Conservation (phyloP, 208 protist species). For the Strigomonas culicis region DNA sequence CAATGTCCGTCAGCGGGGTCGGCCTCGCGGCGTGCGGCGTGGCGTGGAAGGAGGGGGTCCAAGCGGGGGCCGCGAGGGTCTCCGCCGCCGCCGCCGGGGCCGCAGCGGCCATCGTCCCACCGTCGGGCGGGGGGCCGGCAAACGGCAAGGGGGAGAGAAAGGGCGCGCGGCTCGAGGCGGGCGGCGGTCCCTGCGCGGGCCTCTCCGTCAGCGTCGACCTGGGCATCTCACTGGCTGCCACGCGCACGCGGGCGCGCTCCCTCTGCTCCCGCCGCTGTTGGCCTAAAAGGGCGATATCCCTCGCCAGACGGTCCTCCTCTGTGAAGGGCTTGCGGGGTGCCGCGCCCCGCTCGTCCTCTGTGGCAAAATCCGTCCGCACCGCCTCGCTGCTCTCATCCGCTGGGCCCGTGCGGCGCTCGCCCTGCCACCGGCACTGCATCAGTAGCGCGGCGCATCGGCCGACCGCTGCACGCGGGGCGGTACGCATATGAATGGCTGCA, state of each 20-base stretch:
- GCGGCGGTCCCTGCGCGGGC: too few relatives aligned
- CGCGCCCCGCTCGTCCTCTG: background rate
- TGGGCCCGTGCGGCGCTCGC: background rate
- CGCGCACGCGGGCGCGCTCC: slow-evolving; percentile 8
- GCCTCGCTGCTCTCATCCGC: background rate
- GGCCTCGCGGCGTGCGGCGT: slow-evolving; percentile 9
- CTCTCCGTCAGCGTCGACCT: too few relatives aligned
- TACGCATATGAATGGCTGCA: background rate
- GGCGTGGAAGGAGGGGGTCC: slow-evolving; percentile 15
- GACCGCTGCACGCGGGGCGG: background rate
- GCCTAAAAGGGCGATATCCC: slow-evolving; percentile 30
- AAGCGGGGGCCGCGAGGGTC: background rate
- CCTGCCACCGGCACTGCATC: background rate
- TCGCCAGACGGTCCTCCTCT: slow-evolving; percentile 22
- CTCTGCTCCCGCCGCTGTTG: slow-evolving; percentile 4
- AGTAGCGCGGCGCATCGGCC: background rate
- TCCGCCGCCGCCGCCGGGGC: background rate
- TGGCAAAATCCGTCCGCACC: background rate
- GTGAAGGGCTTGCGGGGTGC: background rate
- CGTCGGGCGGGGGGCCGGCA: too few relatives aligned
- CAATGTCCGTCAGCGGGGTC: slow-evolving; percentile 30
- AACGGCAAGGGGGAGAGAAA: too few relatives aligned
- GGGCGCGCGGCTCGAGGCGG: too few relatives aligned
- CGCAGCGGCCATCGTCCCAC: too few relatives aligned
- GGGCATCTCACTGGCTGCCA: slow-evolving; percentile 1